Evolutionary conservation across 805 yeast genomes (phyloP).

Genomic region (Nadsonia fulvescens): DNA sequence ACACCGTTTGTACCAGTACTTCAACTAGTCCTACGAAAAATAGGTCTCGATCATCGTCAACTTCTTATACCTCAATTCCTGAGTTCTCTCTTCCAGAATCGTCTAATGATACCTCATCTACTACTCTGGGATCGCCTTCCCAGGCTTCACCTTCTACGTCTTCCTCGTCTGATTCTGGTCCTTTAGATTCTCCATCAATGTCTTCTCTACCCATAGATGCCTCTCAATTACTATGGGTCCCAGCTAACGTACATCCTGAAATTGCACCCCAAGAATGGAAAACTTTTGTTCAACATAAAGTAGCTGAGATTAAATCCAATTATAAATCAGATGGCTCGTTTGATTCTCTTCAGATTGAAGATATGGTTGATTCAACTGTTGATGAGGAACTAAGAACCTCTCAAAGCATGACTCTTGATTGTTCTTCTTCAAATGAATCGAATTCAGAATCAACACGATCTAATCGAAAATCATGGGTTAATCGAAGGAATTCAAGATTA

Average conservation of each 20-base stretch:
- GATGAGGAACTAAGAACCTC: no score
- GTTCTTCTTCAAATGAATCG: not conserved
- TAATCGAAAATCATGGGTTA: no score
- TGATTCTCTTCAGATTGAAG: no score
- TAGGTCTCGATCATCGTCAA: slow-evolving; percentile 1
- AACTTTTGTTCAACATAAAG: slow-evolving; percentile 22
- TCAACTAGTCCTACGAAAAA: slow-evolving; percentile 1
- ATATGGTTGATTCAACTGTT: no score
- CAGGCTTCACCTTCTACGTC: no score
- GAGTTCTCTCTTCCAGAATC: no score
- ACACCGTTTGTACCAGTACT: slow-evolving; percentile 3
- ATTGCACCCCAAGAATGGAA: slow-evolving; percentile 74
- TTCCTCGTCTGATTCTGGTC: no score
- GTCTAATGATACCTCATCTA: no score
- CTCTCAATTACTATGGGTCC: slow-evolving; percentile 87
- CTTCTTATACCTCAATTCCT: slow-evolving; percentile 5
- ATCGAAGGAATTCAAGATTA: slow-evolving; percentile 15
- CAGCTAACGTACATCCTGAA: slow-evolving; percentile 86
- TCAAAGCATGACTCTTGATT: not conserved
- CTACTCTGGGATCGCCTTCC: no score
- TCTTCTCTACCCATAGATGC: no score
- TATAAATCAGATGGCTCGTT: slow-evolving; percentile 4
- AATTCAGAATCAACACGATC: no score
- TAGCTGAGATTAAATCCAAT: slow-evolving; percentile 18
- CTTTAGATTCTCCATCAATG: no score